A percentile compares a stretch with the other conserved stretches of the same genome.
Conservation (phyloP, 768 basidiomycete genomes). For the Leccinum arenicola region DNA sequence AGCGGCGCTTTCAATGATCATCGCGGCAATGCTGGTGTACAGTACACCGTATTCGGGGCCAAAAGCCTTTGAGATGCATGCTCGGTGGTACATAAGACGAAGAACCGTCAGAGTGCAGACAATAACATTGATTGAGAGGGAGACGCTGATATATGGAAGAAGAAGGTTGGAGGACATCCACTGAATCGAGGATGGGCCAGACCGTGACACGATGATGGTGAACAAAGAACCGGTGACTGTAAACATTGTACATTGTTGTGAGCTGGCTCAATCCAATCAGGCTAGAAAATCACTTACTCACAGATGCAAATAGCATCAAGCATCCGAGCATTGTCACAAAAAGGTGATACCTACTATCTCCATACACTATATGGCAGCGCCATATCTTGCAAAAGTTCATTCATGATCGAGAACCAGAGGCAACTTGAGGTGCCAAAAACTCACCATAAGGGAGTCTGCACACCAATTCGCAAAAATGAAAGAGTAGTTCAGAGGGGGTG, state of each 20-base stretch:
- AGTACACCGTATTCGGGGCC: constrained; percentile 25
- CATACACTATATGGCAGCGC: constrained; percentile 33
- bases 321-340: constrained; percentile 16
- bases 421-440: not conserved
- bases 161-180: constrained; percentile 35
- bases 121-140: constrained; percentile 33
- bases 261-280: not conserved
- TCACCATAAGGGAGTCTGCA: constrained; percentile 30
- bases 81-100: constrained; percentile 31
- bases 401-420: not conserved
- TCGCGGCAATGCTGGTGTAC: constrained; percentile 31
- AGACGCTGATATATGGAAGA: constrained; percentile 32
- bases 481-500: constrained; percentile 24
- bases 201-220: constrained; percentile 26
- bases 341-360: constrained; percentile 21
- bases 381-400: constrained; percentile 22
- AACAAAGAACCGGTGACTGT: constrained; percentile 30
- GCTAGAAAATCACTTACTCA: constrained; percentile 14
- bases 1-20: constrained; percentile 34
- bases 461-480: constrained; percentile 32
- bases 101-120: constrained; percentile 30
- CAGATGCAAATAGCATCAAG: constrained; percentile 23
- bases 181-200: constrained; percentile 11
- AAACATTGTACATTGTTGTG: not conserved
- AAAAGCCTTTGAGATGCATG: constrained; percentile 23